Evolutionary conservation across 306 rosid genomes (phyloP).

Genomic region (Prosopis cineraria): DNA sequence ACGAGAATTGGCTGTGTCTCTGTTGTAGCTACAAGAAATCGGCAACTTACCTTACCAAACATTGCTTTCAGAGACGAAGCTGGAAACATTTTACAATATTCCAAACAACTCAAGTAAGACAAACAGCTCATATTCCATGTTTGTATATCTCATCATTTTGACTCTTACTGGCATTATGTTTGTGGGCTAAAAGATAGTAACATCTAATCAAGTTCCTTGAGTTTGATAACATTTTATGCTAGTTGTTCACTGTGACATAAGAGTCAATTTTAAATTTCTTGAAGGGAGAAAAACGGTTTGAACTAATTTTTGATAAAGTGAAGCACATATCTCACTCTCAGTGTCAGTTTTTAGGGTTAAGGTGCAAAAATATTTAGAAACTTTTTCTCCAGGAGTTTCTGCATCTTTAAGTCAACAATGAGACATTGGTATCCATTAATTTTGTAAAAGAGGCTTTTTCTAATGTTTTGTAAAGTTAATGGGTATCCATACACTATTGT

Average conservation of each 20-base stretch:
- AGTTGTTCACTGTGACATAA: not conserved
- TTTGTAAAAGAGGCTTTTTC: too few species aligned
- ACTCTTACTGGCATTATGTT: too few species aligned
- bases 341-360: too few species aligned
- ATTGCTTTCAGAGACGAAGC: not conserved
- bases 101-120: conserved; percentile 1
- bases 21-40: not conserved
- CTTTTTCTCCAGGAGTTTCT: too few species aligned
- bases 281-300: not conserved
- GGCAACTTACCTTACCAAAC: not conserved
- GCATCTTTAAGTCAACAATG: too few species aligned
- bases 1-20: not conserved
- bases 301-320: not conserved
- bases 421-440: too few species aligned
- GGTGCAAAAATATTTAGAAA: too few species aligned
- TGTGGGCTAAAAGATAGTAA: not conserved
- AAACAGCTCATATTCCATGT: not conserved
- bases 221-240: not conserved
- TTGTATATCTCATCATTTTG: not conserved
- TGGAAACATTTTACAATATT: not conserved
- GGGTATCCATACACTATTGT: too few species aligned
- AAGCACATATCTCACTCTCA: too few species aligned
- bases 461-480: too few species aligned
- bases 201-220: not conserved
- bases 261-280: not conserved